These are phyloP conservation scores for Euphorbia corollata DNA, from an alignment of 441 rosid genomes.

Conservation along the genomic window DNA sequence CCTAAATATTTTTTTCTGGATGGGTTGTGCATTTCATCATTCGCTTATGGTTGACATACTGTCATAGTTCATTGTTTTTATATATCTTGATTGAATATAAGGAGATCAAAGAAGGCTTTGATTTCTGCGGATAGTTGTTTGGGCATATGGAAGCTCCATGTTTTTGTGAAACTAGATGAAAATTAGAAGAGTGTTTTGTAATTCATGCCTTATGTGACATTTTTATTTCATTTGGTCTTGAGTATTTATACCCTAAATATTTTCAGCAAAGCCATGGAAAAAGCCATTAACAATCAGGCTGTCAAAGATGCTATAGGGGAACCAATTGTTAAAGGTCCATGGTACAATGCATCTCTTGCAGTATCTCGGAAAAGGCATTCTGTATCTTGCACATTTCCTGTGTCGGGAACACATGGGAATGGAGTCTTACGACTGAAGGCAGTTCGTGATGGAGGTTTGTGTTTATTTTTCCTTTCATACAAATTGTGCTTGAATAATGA, in stretches of 20 bases:
- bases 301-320: constrained; percentile 78
- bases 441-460: constrained; percentile 50
- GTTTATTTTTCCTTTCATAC: background rate
- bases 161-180: background rate
- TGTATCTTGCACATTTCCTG: constrained; percentile 89
- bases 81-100: background rate
- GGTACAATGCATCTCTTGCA: constrained; percentile 94
- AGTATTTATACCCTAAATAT: constrained; percentile 3
- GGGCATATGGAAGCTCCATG: background rate
- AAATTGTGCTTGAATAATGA: background rate
- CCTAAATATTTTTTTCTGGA: background rate
- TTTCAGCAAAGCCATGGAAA: constrained; percentile 82
- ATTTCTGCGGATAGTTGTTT: background rate
- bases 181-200: background rate
- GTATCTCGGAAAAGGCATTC: constrained; percentile 83
- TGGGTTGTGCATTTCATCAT: background rate
- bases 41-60: background rate
- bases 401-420: constrained; percentile 60
- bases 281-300: constrained; percentile 55
- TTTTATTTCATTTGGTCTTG: background rate
- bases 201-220: background rate
- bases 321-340: constrained; percentile 84
- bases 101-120: background rate
- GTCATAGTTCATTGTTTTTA: background rate
- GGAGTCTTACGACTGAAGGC: constrained; percentile 70